Evolutionary conservation across 495 filamentous ascomycete genomes (phyloP).

Genomic region (Aspergillus campestris): DNA sequence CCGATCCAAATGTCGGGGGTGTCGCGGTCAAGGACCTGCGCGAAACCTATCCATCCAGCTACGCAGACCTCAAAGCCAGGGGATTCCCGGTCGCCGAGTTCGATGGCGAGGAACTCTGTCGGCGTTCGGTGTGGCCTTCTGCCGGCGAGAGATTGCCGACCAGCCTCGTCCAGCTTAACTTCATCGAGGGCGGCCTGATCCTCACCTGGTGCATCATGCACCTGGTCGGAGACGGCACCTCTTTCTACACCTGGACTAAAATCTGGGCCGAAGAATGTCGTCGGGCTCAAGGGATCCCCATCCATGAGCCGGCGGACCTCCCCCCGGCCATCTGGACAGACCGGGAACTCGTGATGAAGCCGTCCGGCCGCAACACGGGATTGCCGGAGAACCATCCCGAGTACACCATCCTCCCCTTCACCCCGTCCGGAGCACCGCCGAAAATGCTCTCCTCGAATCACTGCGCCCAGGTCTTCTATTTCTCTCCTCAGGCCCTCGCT

Average conservation of each 20-base stretch:
- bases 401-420: constrained; percentile 22
- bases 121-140: constrained; percentile 21
- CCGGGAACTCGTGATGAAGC: constrained; percentile 18
- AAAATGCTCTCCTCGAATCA: constrained; percentile 23
- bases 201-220: constrained; percentile 22
- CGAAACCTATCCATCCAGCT: constrained; percentile 11
- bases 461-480: constrained; percentile 23
- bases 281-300: constrained; percentile 18
- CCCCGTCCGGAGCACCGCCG: constrained; percentile 19
- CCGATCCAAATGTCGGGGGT: constrained; percentile 2
- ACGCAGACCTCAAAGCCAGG: constrained; percentile 22
- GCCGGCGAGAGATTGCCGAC: constrained; percentile 20
- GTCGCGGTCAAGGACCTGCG: constrained; percentile 25
- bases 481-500: constrained; percentile 18
- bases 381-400: constrained; percentile 24
- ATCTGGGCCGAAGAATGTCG: constrained; percentile 31
- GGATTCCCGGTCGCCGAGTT: constrained; percentile 24
- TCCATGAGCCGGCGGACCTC: constrained; percentile 13
- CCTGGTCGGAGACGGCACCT: constrained; percentile 25
- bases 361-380: constrained; percentile 17
- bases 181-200: constrained; percentile 23
- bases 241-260: constrained; percentile 22
- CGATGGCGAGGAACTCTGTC: constrained; percentile 21
- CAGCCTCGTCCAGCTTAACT: constrained; percentile 28
- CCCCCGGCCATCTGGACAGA: constrained; percentile 11